Evolutionary conservation across 2,329 filamentous ascomycete species (phyloP).

Genomic region (Bipolaris cookei): DNA sequence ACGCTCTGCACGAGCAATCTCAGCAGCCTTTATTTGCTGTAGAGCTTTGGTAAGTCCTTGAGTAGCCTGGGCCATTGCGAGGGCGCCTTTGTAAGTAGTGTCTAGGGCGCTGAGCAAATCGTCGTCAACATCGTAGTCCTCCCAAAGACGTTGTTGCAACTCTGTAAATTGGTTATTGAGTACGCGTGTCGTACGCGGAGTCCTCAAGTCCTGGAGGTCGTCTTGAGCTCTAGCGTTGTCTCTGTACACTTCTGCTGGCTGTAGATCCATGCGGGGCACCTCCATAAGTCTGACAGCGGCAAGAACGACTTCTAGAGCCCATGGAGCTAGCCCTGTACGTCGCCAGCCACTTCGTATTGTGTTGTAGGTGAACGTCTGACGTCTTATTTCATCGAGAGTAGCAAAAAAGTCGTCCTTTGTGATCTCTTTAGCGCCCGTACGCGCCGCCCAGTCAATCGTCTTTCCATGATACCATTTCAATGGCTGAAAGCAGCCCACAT

Average conservation of each 20-base stretch:
- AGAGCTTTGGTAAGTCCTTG: not conserved
- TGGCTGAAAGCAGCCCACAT: no score
- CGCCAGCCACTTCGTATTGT: constrained; percentile 7
- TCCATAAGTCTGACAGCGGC: not conserved
- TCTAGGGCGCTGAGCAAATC: not conserved
- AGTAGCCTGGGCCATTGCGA: not conserved
- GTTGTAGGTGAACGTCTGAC: constrained; percentile 2
- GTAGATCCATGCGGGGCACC: not conserved
- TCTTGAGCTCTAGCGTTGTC: not conserved
- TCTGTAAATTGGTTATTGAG: not conserved
- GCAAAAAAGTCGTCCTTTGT: constrained; percentile 5
- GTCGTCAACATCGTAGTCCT: not conserved
- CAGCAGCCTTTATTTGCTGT: not conserved
- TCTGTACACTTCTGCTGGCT: not conserved
- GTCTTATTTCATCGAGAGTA: constrained; percentile 2
- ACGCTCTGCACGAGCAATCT: not conserved
- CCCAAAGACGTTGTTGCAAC: not conserved
- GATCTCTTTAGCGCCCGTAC: constrained; percentile 8
- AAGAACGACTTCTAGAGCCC: not conserved
- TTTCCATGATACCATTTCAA: no score
- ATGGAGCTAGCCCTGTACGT: constrained; percentile 5
- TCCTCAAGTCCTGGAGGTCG: not conserved
- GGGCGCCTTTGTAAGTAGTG: not conserved
- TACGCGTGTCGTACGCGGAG: not conserved
- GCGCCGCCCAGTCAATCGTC: no score